Percentiles rank a stretch among this genome's conserved stretches.
These are phyloP conservation scores for Cyathus striatus DNA, from an alignment of 768 basidiomycete species.

Conservation along the genomic window DNA sequence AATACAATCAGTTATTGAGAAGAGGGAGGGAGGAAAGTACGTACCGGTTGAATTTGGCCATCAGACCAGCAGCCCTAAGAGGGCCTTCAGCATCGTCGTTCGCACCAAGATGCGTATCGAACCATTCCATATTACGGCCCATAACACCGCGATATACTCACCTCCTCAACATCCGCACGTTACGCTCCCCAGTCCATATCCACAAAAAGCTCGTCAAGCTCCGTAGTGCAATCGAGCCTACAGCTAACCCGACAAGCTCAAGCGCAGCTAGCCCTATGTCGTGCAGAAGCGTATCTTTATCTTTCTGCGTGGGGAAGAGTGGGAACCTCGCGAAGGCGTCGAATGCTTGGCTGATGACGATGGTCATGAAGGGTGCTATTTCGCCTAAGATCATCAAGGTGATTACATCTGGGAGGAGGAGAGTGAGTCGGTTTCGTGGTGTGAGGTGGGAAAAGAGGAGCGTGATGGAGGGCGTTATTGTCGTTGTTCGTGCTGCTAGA, in stretches of 20 bases:
- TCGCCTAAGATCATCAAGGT: too few relatives aligned
- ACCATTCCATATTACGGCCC: background rate
- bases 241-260: slow-evolving; percentile 45
- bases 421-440: too few relatives aligned
- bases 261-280: slow-evolving; percentile 58
- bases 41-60: slow-evolving; percentile 88
- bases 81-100: background rate
- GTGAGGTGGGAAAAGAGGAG: too few relatives aligned
- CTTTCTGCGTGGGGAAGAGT: background rate
- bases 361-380: too few relatives aligned
- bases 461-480: too few relatives aligned
- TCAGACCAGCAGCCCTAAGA: slow-evolving; percentile 63
- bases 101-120: background rate
- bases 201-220: slow-evolving; percentile 20
- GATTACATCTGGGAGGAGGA: too few relatives aligned
- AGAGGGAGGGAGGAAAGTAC: background rate
- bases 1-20: background rate
- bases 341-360: too few relatives aligned
- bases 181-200: slow-evolving; percentile 85
- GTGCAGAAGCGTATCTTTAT: slow-evolving; percentile 11
- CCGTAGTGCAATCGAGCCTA: background rate
- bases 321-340: too few relatives aligned
- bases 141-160: background rate
- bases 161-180: slow-evolving; percentile 41
- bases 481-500: too few relatives aligned